Evolutionary conservation across 2,329 filamentous ascomycete species (phyloP).

Genomic region (Paecilomyces sp.): DNA sequence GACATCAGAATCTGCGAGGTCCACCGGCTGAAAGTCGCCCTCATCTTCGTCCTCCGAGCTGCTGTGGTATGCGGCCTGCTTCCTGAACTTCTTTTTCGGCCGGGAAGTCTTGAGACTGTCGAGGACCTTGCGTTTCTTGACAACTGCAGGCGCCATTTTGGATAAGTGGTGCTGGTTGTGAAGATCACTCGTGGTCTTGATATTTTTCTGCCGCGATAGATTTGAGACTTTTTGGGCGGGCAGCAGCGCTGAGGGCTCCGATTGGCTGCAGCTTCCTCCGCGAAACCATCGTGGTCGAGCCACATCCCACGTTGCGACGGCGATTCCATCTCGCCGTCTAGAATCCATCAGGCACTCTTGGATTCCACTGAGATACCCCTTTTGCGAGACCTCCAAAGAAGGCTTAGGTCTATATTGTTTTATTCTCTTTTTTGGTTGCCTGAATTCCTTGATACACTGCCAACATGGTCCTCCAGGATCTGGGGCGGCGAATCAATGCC

Average conservation of each 20-base stretch:
- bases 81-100: conserved; percentile 54
- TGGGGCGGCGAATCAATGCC: conserved; percentile 96
- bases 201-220: conserved; percentile 13
- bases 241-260: conserved; percentile 15
- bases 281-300: background rate
- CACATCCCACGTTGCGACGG: background rate
- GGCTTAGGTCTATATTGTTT: conserved; percentile 1
- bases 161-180: conserved; percentile 3
- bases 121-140: conserved; percentile 53
- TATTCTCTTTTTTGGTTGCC: conserved; percentile 2
- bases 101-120: conserved; percentile 49
- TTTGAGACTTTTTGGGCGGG: conserved; percentile 21
- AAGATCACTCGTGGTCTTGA: conserved; percentile 3
- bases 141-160: conserved; percentile 32
- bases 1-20: conserved; percentile 41
- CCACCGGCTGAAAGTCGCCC: conserved; percentile 44
- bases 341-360: background rate
- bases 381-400: background rate
- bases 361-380: background rate
- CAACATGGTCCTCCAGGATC: conserved; percentile 95
- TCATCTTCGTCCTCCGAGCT: conserved; percentile 52
- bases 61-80: conserved; percentile 58
- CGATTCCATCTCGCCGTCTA: background rate
- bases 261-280: conserved; percentile 18
- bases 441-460: background rate